Base-by-base conservation (phyloP, 441 rosid genomes). In the Biscutella auriculata region DNA sequence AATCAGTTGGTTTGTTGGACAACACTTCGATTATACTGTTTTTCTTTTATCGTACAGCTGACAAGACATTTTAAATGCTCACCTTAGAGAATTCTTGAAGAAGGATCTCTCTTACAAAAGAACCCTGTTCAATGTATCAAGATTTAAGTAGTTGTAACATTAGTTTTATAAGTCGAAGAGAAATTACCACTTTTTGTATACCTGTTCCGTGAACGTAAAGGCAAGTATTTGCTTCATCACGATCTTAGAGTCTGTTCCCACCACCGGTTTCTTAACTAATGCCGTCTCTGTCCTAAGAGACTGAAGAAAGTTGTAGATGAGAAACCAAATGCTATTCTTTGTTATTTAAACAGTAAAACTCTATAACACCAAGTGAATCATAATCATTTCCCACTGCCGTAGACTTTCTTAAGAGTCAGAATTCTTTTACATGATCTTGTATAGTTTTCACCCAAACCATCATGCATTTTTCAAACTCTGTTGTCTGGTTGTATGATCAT, bases 1-100 rank as follows among this genome's bases (percentile, higher is more conserved):
- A 44, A 16, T 29, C 39, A 44, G 37, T 40, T 28, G 1, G 29
- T 33, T 8, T 40, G 5, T 14, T 35, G 8, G n/a, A n/a, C n/a
- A n/a, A n/a, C n/a, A n/a, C n/a, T n/a, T n/a, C 5, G 58, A 27
- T 25, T 10, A 34, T 16, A 51, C 17, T 11, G 8, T 19, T 34
- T 14, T 7, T 5, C 7, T 32, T 23, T 59, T 60, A 39, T 19
- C 28, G 3, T 55, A 48, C 5, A 39, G 50, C 49, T 33, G 3
- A 28, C 33, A 28, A 36, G 43, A 51, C 25, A 14, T 21, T 40
- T 36, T 11, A 37, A 74, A 66, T 49, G 4, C 70, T 45, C 66
- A 88, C 98, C 95, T 92, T 92, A 8, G 95, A 84, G 39, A 88
- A 71, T 73, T 92, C 98, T 70, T 72, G 79, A 77, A 92, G 78